phyloP scores from a whole-genome alignment of 176 grass and related monocot species.

The Neostapfia colusana region DNA sequence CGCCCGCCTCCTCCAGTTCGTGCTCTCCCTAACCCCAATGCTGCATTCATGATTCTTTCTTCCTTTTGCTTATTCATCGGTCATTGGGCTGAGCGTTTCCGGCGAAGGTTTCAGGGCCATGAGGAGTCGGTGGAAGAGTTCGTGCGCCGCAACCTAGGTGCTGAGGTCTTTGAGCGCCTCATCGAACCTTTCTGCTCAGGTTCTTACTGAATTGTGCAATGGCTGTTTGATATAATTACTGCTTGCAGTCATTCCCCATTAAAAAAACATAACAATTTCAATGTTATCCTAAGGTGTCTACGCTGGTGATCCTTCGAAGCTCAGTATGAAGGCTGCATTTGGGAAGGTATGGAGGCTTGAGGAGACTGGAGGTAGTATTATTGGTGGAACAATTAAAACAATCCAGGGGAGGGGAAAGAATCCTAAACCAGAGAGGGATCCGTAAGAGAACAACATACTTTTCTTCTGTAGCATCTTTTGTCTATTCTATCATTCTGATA shows the following conservation, averaged over 20 bases:
- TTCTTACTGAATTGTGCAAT: constrained; percentile 23
- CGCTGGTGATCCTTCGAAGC: constrained; percentile 87
- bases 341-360: constrained; percentile 88
- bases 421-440: constrained; percentile 62
- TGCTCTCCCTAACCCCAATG: constrained; percentile 43
- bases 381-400: constrained; percentile 89
- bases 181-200: constrained; percentile 97
- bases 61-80: constrained; percentile 7
- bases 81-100: constrained; percentile 38
- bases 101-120: constrained; percentile 86
- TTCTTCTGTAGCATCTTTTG: constrained; percentile 14
- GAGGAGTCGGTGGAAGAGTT: constrained; percentile 97
- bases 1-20: constrained; percentile 84
- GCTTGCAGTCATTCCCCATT: background rate
- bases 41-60: constrained; percentile 4
- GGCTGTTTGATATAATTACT: background rate
- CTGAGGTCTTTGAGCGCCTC: constrained; percentile 89
- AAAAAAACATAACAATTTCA: background rate
- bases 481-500: constrained; percentile 12
- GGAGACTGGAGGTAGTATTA: constrained; percentile 77
- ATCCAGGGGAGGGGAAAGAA: constrained; percentile 78
- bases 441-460: constrained; percentile 46
- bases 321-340: constrained; percentile 97
- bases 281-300: constrained; percentile 63
- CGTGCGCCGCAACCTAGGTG: constrained; percentile 89